phyloP scores from a whole-genome alignment of 805 yeast genomes.

The Danielozyma ontarioensis region DNA sequence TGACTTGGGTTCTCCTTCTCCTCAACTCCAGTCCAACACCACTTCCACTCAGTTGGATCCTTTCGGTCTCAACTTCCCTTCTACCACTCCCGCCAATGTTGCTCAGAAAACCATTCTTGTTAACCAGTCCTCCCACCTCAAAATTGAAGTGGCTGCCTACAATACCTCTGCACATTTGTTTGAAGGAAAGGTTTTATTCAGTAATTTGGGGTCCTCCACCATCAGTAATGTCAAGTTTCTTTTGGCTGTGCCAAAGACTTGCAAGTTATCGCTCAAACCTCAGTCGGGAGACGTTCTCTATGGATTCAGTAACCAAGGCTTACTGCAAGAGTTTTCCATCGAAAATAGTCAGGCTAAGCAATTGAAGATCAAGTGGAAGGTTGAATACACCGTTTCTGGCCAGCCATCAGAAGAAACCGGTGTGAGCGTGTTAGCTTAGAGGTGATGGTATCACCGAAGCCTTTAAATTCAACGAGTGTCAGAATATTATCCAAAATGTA shows the following conservation, averaged over 20 bases:
- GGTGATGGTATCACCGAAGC: no score
- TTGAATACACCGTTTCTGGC: constrained; percentile 49
- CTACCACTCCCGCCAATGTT: constrained; percentile 27
- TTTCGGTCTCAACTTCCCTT: constrained; percentile 35
- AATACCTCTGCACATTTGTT: constrained; percentile 32
- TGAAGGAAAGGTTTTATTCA: constrained; percentile 43
- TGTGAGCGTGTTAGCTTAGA: constrained; percentile 26
- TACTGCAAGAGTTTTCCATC: constrained; percentile 46
- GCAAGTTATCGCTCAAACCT: constrained; percentile 53
- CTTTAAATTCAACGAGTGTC: background rate
- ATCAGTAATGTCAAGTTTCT: constrained; percentile 52
- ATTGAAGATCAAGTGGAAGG: constrained; percentile 74
- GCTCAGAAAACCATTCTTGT: constrained; percentile 19
- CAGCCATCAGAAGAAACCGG: constrained; percentile 52
- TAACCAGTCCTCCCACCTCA: constrained; percentile 42
- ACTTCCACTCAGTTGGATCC: constrained; percentile 30
- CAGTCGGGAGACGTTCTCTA: constrained; percentile 54
- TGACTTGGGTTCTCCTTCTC: constrained; percentile 39
- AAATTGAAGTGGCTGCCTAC: constrained; percentile 41
- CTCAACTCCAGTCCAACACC: constrained; percentile 28
- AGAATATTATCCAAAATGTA: no score
- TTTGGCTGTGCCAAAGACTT: constrained; percentile 66
- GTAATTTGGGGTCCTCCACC: constrained; percentile 43
- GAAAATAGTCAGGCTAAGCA: constrained; percentile 30
- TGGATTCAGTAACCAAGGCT: constrained; percentile 43